Evolutionary conservation across 176 grass and related monocot species (phyloP), one percentile per base, ranked within the genome.

Genomic region (Oryza coarctata): DNA sequence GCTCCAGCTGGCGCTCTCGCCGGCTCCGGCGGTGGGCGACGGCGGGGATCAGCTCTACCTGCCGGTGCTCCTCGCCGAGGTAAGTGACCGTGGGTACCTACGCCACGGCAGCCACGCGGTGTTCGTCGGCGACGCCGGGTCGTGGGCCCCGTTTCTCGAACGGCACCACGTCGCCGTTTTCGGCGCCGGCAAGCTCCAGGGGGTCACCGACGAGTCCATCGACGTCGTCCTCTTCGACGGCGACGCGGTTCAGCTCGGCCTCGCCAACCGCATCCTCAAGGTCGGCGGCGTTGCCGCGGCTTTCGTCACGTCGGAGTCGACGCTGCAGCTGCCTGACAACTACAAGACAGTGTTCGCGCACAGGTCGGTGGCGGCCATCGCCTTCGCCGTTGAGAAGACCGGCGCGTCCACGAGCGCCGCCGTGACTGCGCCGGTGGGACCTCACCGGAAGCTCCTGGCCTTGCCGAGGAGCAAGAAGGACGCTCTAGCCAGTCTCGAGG

Each of bases 401-500:
- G 64, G 26, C 2, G 2, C 9, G 8, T 73, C 28, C 17, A 49
- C 18, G 8, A 15, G 55, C 12, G 28, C 20, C 12, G 39, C 20
- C 20, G 14, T 7, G 9, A 2, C 23, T 3, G 11, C 25, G 27
- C 3, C 55, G 55, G 55, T 25, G n/a, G 55, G 33, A 33, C 61
- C 62, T 58, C 65, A 65, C 32, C 71, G 87, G 65, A 71, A 71
- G 49, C 81, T 92, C 23, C 75, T 89, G 10, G 20, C 84, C 4
- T 71, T 89, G 41, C 71, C 75, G 49, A 70, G 57, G 67, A 41
- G 49, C 74, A 89, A 74, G 80, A 74, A 84, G 71, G 75, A 77
- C 34, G 81, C 83, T 1, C 26, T 92, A 52, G 78, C 86, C 15
- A 71, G 70, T 13, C 90, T 92, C n/a, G 90, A 89, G 71, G 80